Evolutionary conservation across 805 yeast genomes (phyloP).

Genomic region (Candida gorgasii): DNA sequence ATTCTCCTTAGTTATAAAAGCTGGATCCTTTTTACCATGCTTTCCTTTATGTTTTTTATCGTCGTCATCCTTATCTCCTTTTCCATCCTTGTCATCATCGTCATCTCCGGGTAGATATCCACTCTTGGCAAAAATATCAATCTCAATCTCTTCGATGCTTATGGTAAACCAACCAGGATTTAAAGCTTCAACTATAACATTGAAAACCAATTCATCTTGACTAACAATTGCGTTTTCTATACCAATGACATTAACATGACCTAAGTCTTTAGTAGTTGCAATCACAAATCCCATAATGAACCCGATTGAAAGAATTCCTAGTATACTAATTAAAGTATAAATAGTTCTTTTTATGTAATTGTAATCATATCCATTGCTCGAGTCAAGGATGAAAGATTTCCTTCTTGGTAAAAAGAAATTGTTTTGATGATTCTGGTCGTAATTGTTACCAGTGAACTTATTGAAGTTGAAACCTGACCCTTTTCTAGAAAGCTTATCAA

Average conservation of each 20-base stretch:
- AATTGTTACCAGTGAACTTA: constrained; percentile 14
- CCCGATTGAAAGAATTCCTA: constrained; percentile 64
- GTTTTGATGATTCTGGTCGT: constrained; percentile 23
- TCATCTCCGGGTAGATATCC: constrained; percentile 38
- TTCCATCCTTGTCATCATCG: constrained; percentile 10
- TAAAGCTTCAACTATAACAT: constrained; percentile 71
- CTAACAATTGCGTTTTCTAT: constrained; percentile 74
- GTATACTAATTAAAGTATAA: constrained; percentile 46
- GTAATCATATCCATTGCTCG: constrained; percentile 9
- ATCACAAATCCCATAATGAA: constrained; percentile 80
- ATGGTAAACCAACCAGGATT: constrained; percentile 86
- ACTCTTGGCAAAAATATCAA: constrained; percentile 84
- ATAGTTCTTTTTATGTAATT: constrained; percentile 33
- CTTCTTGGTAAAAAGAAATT: constrained; percentile 34
- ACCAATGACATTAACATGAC: constrained; percentile 59
- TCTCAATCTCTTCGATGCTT: constrained; percentile 60
- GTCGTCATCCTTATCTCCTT: not conserved
- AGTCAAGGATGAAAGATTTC: constrained; percentile 19
- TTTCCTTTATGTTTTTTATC: not conserved
- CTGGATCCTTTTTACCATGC: constrained; percentile 16
- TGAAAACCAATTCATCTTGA: constrained; percentile 82
- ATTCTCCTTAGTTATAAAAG: constrained; percentile 17
- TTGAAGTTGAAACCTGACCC: constrained; percentile 13
- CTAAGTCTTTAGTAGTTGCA: constrained; percentile 84
- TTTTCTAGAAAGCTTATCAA: constrained; percentile 18